Percentiles rank a stretch among this genome's conserved stretches.
Evolutionary conservation across 106 monocot genomes (phyloP).

Genomic region (Apostasia ramifera): DNA sequence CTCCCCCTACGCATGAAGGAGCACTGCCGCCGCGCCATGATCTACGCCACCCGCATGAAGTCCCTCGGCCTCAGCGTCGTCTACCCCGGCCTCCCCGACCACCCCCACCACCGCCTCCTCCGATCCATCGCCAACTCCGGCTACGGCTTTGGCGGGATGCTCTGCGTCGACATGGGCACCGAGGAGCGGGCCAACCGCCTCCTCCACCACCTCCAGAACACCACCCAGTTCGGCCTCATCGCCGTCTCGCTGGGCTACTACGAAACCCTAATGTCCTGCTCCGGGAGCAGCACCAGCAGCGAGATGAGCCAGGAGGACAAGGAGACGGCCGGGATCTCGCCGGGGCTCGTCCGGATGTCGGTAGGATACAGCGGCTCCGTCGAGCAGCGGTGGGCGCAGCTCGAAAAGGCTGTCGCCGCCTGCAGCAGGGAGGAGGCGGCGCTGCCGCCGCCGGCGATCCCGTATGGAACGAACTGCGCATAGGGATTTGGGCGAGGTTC

Average conservation of each 20-base stretch:
- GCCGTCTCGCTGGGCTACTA: constrained; percentile 95
- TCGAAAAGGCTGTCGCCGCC: constrained; percentile 60
- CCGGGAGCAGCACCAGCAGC: constrained; percentile 92
- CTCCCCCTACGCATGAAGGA: constrained; percentile 90
- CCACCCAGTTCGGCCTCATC: constrained; percentile 88
- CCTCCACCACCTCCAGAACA: constrained; percentile 92
- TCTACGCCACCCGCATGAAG: constrained; percentile 66
- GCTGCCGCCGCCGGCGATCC: neutral
- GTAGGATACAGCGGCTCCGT: constrained; percentile 83
- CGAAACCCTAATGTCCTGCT: constrained; percentile 98
- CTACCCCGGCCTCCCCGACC: constrained; percentile 83
- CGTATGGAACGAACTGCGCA: neutral
- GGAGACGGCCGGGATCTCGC: constrained; percentile 69
- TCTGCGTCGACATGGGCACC: constrained; percentile 91
- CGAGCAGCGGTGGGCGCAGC: constrained; percentile 92
- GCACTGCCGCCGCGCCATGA: constrained; percentile 61
- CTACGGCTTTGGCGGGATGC: constrained; percentile 93
- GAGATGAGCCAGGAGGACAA: constrained; percentile 67
- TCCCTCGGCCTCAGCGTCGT: constrained; percentile 62
- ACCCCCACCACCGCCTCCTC: constrained; percentile 72
- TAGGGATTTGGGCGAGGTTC: no score
- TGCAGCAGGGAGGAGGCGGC: neutral
- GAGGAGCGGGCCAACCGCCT: constrained; percentile 77
- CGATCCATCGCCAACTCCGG: constrained; percentile 60
- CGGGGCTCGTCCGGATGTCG: constrained; percentile 81